Evolutionary conservation across 2,329 filamentous ascomycete genomes (phyloP).

Genomic region (Nemania serpens): DNA sequence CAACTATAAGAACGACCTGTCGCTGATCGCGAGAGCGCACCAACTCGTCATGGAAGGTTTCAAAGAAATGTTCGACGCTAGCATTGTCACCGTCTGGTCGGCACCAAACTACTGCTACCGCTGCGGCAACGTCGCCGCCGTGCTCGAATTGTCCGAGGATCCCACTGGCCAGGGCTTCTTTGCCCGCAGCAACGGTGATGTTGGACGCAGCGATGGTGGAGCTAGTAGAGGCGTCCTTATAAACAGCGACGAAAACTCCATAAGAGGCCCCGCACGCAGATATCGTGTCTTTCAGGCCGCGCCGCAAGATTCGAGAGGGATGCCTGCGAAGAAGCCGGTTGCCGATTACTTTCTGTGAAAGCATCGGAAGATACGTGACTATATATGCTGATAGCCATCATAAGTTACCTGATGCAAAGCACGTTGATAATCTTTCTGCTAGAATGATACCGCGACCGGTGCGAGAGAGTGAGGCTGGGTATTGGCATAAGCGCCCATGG

Average conservation of each 20-base stretch:
- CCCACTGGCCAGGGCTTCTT: constrained; percentile 74
- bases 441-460: not conserved
- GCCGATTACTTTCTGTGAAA: constrained; percentile 87
- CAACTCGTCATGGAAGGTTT: constrained; percentile 99
- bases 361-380: not conserved
- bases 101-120: constrained; percentile 97
- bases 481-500: not conserved
- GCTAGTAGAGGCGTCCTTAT: constrained; percentile 51
- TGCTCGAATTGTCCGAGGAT: constrained; percentile 90
- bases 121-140: constrained; percentile 93
- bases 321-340: constrained; percentile 98
- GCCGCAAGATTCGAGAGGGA: constrained; percentile 91
- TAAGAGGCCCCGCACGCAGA: constrained; percentile 77
- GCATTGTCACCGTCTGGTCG: constrained; percentile 98
- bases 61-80: constrained; percentile 97
- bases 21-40: constrained; percentile 89
- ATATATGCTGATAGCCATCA: not conserved
- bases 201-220: constrained; percentile 55
- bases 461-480: not conserved
- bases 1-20: constrained; percentile 92
- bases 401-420: not conserved
- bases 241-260: constrained; percentile 50
- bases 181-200: constrained; percentile 72
- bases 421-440: not conserved
- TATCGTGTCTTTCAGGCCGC: constrained; percentile 97